phyloP scores from a whole-genome alignment of 768 basidiomycete genomes.

The Candolleomyces aberdarensis region DNA sequence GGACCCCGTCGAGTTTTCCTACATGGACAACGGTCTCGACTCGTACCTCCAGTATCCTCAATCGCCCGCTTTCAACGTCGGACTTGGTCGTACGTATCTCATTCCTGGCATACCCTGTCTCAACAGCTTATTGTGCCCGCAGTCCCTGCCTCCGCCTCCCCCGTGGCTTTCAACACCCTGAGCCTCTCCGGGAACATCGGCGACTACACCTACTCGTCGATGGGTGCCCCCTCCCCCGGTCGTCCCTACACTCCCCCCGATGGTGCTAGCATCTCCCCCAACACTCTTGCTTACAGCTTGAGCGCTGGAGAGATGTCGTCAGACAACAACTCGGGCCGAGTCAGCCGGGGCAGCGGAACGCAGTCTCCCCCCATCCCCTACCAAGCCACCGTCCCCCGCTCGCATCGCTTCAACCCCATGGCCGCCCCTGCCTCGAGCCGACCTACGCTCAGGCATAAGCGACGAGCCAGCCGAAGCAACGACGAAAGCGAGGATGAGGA shows the following conservation, averaged over 20 bases:
- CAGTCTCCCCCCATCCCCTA: constrained; percentile 48
- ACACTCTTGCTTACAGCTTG: constrained; percentile 64
- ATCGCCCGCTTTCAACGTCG: constrained; percentile 53
- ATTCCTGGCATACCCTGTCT: constrained; percentile 1
- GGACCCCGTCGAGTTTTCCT: constrained; percentile 45
- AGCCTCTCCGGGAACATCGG: constrained; percentile 53
- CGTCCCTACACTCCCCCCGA: constrained; percentile 73
- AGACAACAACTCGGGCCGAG: constrained; percentile 65
- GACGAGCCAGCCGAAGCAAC: constrained; percentile 47
- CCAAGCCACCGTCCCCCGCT: constrained; percentile 63
- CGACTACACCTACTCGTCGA: constrained; percentile 53
- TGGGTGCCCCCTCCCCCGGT: constrained; percentile 52
- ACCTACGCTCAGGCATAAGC: constrained; percentile 48
- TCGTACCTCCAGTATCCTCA: constrained; percentile 68
- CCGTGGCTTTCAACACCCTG: constrained; percentile 61
- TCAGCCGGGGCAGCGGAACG: constrained; percentile 70
- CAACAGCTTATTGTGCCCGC: constrained; percentile 12
- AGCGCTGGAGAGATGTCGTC: constrained; percentile 71
- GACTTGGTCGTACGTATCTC: constrained; percentile 57
- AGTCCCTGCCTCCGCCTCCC: constrained; percentile 60
- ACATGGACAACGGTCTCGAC: constrained; percentile 51
- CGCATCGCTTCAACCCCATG: constrained; percentile 80
- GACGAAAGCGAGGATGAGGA: constrained; percentile 71
- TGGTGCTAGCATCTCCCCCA: constrained; percentile 61
- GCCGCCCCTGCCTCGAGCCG: constrained; percentile 49